A percentile compares a stretch with the other conserved stretches of the same genome.
These are phyloP conservation scores for Domatiomyces globalis DNA, from an alignment of 2,329 filamentous ascomycete genomes.

Conservation along the genomic window DNA sequence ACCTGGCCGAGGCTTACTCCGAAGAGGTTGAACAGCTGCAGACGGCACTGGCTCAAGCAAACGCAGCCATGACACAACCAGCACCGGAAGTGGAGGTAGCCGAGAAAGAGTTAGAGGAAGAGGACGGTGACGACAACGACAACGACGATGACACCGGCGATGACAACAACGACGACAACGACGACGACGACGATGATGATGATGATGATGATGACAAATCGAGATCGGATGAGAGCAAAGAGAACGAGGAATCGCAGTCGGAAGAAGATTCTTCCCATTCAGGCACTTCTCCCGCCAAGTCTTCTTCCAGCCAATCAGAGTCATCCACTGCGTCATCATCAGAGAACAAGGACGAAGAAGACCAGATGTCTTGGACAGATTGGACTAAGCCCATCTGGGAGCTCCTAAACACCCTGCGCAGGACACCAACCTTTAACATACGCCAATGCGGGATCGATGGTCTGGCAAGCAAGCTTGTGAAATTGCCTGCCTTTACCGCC, in stretches of 20 bases:
- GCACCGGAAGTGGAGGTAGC: slow-evolving; percentile 23
- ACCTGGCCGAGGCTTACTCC: slow-evolving; percentile 30
- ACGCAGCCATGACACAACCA: neutral
- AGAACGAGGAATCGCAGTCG: neutral
- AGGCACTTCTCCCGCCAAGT: slow-evolving; percentile 5
- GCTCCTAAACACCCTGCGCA: slow-evolving; percentile 17
- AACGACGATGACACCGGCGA: slow-evolving; percentile 19
- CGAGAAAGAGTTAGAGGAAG: slow-evolving; percentile 18
- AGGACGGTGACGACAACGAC: slow-evolving; percentile 4
- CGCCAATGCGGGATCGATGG: slow-evolving; percentile 16
- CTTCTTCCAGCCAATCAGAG: slow-evolving; percentile 8
- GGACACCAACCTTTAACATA: slow-evolving; percentile 17
- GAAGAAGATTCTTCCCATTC: slow-evolving; percentile 4
- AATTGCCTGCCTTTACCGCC: slow-evolving; percentile 10
- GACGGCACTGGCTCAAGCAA: slow-evolving; percentile 3
- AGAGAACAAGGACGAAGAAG: slow-evolving; percentile 22
- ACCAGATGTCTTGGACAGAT: slow-evolving; percentile 9
- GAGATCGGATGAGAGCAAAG: neutral
- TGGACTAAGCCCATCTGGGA: slow-evolving; percentile 18
- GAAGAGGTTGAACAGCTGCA: slow-evolving; percentile 15
- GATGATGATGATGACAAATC: slow-evolving; percentile 17
- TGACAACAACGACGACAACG: slow-evolving; percentile 5
- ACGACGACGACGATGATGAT: slow-evolving; percentile 3
- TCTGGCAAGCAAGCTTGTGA: slow-evolving; percentile 14
- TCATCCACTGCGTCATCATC: neutral